phyloP scores from a whole-genome alignment of 345 rosid species.

The Schrenkiella parvula region DNA sequence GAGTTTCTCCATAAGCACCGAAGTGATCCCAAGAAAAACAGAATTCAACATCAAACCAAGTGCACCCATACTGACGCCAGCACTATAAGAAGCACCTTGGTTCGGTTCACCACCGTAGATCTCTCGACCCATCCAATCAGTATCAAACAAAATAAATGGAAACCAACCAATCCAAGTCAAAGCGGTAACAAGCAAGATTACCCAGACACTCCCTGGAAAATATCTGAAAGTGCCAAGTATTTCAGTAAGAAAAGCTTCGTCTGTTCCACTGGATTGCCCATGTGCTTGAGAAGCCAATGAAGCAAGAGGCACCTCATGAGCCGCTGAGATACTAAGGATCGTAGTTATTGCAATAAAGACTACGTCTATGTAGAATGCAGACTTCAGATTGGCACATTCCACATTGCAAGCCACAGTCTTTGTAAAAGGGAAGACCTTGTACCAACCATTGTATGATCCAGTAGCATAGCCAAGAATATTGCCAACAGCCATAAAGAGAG shows the following conservation, averaged over 20 bases:
- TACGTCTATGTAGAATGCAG: conserved; percentile 82
- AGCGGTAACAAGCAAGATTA: conserved; percentile 71
- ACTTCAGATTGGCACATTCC: conserved; percentile 90
- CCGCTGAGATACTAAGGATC: conserved; percentile 55
- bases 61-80: conserved; percentile 90
- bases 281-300: conserved; percentile 39
- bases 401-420: conserved; percentile 64
- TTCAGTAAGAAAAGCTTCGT: conserved; percentile 92
- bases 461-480: conserved; percentile 93
- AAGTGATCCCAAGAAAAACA: conserved; percentile 82
- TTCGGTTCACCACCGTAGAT: conserved; percentile 84
- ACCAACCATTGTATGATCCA: conserved; percentile 88
- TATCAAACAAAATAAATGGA: conserved; percentile 87
- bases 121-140: conserved; percentile 99
- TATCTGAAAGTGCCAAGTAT: conserved; percentile 82
- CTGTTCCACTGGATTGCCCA: conserved; percentile 44
- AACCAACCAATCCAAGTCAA: conserved; percentile 94
- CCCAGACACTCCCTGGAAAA: conserved; percentile 57
- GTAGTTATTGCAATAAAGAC: conserved; percentile 64
- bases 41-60: conserved; percentile 92
- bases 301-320: conserved; percentile 59
- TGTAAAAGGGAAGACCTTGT: conserved; percentile 74
- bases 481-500: conserved; percentile 90
- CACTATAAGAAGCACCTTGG: conserved; percentile 54
- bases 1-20: conserved; percentile 89